phyloP scores from a whole-genome alignment of 176 grass and related monocot genomes.

The Eleusine coracana region DNA sequence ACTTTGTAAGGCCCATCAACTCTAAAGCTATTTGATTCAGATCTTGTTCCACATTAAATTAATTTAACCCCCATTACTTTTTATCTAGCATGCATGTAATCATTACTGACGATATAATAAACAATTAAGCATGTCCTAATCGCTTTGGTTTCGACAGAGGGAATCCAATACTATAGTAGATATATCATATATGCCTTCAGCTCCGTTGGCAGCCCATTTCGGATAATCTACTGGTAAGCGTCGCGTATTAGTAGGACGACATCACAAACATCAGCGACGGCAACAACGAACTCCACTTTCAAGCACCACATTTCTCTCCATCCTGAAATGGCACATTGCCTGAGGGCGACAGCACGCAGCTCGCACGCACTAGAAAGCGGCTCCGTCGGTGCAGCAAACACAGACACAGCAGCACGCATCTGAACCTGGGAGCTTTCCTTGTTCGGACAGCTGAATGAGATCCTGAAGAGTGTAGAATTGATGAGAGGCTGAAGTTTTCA shows the following conservation, averaged over 20 bases:
- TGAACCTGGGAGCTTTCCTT: slow-evolving; percentile 11
- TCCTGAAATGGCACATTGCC: background rate
- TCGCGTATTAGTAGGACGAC: background rate
- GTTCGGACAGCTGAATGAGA: background rate
- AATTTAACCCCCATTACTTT: background rate
- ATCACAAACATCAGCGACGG: background rate
- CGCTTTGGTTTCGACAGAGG: background rate
- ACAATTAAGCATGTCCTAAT: background rate
- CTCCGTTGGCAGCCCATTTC: background rate
- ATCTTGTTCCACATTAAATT: background rate
- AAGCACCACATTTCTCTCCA: background rate
- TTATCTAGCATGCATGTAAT: background rate
- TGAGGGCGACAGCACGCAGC: slow-evolving; percentile 26
- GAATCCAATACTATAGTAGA: background rate
- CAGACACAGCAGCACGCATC: background rate
- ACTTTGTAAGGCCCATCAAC: background rate
- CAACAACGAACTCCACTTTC: slow-evolving; percentile 16
- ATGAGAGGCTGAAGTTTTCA: slow-evolving; percentile 1
- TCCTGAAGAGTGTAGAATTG: background rate
- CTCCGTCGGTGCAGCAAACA: slow-evolving; percentile 22
- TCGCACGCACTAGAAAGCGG: background rate
- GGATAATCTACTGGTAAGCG: background rate
- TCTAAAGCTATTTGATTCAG: background rate
- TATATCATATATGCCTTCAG: no score
- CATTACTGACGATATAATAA: background rate